Conservation (phyloP, 2,329 filamentous ascomycete species). For the Scytalidium sp. region DNA sequence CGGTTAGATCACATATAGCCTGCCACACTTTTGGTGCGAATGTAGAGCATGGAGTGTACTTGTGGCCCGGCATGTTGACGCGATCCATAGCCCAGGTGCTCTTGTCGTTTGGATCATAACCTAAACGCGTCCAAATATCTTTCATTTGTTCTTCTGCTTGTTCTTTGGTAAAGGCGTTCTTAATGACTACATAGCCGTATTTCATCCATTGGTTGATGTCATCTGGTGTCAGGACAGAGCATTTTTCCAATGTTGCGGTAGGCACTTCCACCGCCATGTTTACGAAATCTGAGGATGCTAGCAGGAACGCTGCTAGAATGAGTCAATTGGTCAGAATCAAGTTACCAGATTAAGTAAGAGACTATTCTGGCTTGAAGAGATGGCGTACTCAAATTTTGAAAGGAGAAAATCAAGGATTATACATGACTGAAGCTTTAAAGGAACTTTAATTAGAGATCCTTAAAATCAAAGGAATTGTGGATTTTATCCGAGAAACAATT, state of each 20-base stretch:
- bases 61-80: slow-evolving; percentile 61
- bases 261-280: neutral
- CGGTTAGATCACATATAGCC: slow-evolving; percentile 63
- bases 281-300: no score
- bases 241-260: neutral
- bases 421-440: no score
- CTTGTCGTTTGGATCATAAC: slow-evolving; percentile 59
- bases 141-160: slow-evolving; percentile 7
- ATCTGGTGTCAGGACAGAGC: neutral
- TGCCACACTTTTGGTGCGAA: slow-evolving; percentile 64
- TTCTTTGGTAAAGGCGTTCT: slow-evolving; percentile 26
- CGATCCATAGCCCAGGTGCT: slow-evolving; percentile 58
- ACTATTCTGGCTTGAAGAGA: no score
- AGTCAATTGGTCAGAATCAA: no score
- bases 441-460: no score
- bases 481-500: no score
- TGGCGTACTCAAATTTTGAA: no score
- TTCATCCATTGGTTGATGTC: neutral
- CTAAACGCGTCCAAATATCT: slow-evolving; percentile 61
- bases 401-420: no score
- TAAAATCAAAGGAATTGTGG: no score
- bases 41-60: slow-evolving; percentile 44
- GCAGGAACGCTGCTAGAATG: no score
- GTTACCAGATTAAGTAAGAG: no score
- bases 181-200: slow-evolving; percentile 32